phyloP scores from a whole-genome alignment of 2,329 filamentous ascomycete genomes.

The Pseudogymnoascus sp. region DNA sequence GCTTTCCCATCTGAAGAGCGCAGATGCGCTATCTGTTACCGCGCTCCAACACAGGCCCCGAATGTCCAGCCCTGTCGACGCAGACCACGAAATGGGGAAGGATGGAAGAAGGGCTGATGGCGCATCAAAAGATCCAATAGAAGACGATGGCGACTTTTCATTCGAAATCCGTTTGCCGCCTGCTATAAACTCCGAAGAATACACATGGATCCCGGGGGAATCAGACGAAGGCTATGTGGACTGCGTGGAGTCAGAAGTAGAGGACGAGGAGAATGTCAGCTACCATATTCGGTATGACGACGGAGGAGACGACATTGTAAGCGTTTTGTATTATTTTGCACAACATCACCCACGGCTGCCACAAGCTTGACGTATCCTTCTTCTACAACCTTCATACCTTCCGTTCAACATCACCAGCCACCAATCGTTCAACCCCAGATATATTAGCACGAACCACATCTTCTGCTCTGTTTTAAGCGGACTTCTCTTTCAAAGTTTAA shows the following conservation, averaged over 20 bases:
- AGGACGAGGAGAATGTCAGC: constrained; percentile 16
- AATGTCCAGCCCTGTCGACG: neutral
- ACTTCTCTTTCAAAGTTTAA: neutral
- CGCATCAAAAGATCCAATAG: neutral
- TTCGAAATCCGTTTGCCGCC: neutral
- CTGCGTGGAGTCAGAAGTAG: constrained; percentile 21
- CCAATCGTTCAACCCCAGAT: neutral
- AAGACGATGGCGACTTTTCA: neutral
- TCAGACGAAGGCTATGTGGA: constrained; percentile 26
- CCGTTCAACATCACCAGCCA: neutral
- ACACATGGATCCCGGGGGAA: neutral
- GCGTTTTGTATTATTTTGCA: constrained; percentile 12
- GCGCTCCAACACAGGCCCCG: neutral
- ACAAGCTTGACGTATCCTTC: neutral
- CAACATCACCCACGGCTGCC: neutral
- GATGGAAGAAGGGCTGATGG: neutral
- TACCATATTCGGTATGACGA: constrained; percentile 29
- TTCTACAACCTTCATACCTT: neutral
- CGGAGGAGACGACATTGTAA: constrained; percentile 26
- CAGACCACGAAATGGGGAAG: neutral
- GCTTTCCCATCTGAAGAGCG: neutral
- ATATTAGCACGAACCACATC: neutral
- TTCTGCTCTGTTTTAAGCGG: neutral
- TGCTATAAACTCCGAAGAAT: neutral
- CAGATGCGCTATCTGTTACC: neutral